Evolutionary conservation across 2,329 filamentous ascomycete species (phyloP), one percentile per base, ranked within the genome.

Genomic region (Ascocoryne sarcoides): DNA sequence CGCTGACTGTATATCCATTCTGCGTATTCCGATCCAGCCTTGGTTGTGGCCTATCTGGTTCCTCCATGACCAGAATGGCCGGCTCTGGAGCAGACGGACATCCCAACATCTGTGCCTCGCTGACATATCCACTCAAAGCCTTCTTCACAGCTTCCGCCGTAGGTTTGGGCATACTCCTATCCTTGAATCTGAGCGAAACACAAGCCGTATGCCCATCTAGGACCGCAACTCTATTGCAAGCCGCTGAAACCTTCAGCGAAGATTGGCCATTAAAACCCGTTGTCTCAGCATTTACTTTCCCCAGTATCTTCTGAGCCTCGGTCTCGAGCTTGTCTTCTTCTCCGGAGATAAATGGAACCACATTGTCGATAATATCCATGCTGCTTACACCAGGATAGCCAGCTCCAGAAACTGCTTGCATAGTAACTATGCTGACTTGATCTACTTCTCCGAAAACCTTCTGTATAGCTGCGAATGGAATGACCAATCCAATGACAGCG

Each of bases 281-380:
- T 14, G 75, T 70, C 14, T 83, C 79, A 30, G 65, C 64, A 56
- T 86, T 86, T 54, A 95, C 67, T 23, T 63, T 62, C 38, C 92
- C 90, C 2, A 96, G 73, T 54, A 96, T 96, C 75, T 96, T 96
- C 56, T 85, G 83, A 2, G 92, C 89, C 65, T 96, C 92, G 3
- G 83, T 84, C 69, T 95, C 86, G 20, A 96, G 76, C 70, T 96
- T 96, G 64, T 95, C 89, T 64, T 96, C 92, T 66, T 96, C 92
- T 43, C 89, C 89, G 1, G 75, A 73, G 60, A 96, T 98, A 65
- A 78, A 95, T 7, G 92, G 92, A 32, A 98, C 86, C 2, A 96
- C 83, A 60, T 96, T 96, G 67, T 96, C 92, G 47, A 96, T 68
- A 46, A 96, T 83, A 64, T 96, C 92, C 88, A 96, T 95, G 64